Evolutionary conservation across 768 basidiomycete species (phyloP), one percentile per base, ranked within the genome.

Genomic region (Termitomyces sp.): DNA sequence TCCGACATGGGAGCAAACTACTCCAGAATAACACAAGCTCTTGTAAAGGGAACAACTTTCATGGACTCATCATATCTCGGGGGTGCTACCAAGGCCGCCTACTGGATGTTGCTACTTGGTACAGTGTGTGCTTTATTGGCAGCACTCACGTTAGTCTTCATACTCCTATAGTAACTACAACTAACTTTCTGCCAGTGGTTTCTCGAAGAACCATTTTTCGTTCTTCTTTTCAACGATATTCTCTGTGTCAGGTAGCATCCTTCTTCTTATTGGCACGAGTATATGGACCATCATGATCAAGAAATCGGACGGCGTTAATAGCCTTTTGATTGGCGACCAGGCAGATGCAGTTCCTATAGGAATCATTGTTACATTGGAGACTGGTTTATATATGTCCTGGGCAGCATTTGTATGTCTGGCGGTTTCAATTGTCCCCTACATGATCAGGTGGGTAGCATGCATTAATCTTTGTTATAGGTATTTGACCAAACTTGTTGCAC

Each of bases 281-380:
- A 85, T 92, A 61, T 94, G 92, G 92, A 92, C 92, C 5, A 81
- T 85, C 49, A 78, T 91, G 55, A 79, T 93, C 55, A 82, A 86
- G 65, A 88, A 87, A 67, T 76, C 82, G 0, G 77, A 86, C 67
- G 74, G 75, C 16, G 76, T 93, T 63, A 92, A 92, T 67, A 68
- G 74, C 32, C 65, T 84, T 61, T 64, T 80, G 36, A 73, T 87
- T 53, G 75, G 75, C 2, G 68, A 69, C 45, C 68, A 74, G 32
- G 64, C 67, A 39, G 67, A 69, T 54, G 72, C 74, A 36, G 68
- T 80, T 20, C 72, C 80, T 4, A 70, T 91, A 38, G 91, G 90
- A 42, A 89, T 94, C 46, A 70, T 75, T 13, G 81, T 92, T 8
- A 80, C 86, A 0, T 76, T 78, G 13, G 91, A 90, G 15, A 74